Evolutionary conservation across 2,329 filamentous ascomycete genomes (phyloP).

Genomic region (Colletotrichum coccodes): DNA sequence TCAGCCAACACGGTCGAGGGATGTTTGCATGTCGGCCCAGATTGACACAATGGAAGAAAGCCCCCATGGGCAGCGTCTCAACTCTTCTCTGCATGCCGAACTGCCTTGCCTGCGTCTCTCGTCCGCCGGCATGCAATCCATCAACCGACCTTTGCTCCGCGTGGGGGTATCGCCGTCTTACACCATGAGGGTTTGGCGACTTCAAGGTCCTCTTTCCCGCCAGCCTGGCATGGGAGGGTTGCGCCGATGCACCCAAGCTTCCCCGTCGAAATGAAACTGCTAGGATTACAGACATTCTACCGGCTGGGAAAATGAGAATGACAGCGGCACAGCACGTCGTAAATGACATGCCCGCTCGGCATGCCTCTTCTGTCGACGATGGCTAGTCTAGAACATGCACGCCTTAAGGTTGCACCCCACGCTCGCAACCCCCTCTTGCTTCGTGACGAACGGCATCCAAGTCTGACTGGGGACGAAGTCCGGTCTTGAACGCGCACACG

Average conservation of each 20-base stretch:
- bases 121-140: slow-evolving; percentile 6
- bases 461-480: neutral
- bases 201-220: neutral
- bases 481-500: neutral
- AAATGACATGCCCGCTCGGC: slow-evolving; percentile 1
- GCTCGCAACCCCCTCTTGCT: neutral
- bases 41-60: neutral
- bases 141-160: neutral
- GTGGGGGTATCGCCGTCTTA: slow-evolving; percentile 12
- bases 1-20: neutral
- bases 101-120: too few relatives aligned
- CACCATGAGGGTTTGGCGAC: neutral
- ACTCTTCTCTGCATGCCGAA: neutral
- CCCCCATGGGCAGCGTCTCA: neutral
- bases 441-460: neutral
- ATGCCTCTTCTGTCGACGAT: slow-evolving; percentile 9
- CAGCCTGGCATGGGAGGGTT: slow-evolving; percentile 18
- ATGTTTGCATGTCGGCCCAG: slow-evolving; percentile 8
- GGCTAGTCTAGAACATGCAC: slow-evolving; percentile 18
- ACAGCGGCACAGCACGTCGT: slow-evolving; percentile 11
- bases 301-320: neutral
- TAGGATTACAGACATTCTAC: neutral
- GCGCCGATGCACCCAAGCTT: slow-evolving; percentile 9
- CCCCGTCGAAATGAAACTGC: neutral
- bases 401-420: slow-evolving; percentile 2